These are phyloP conservation scores for Chlamydomonas urium DNA, from an alignment of 139 green algal species.

Conservation along the genomic window DNA sequence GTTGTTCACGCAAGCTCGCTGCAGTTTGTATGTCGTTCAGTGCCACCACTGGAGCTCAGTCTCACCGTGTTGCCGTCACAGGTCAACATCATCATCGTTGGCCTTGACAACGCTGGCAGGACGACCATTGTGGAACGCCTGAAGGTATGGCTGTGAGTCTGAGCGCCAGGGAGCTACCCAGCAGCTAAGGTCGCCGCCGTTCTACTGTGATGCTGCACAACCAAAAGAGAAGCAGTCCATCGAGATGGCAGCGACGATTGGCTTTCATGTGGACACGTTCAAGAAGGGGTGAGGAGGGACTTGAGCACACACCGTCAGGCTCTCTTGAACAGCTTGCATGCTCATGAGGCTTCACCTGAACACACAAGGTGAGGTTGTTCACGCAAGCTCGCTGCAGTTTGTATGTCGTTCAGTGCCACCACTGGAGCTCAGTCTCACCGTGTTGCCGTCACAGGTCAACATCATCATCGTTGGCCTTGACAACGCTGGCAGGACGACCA, in stretches of 20 bases:
- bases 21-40: neutral
- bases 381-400: neutral
- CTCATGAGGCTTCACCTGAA: too few relatives aligned
- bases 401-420: neutral
- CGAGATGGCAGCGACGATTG: conserved; percentile 68
- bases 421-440: too few relatives aligned
- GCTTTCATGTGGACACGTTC: conserved; percentile 70
- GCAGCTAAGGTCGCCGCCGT: neutral
- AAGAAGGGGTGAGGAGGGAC: too few relatives aligned
- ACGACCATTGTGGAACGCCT: conserved; percentile 67
- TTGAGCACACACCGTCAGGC: too few relatives aligned
- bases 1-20: neutral
- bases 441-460: too few relatives aligned
- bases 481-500: conserved; percentile 75
- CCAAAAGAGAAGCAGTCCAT: conserved; percentile 33
- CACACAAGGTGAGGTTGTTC: too few relatives aligned
- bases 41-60: neutral
- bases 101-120: conserved; percentile 77
- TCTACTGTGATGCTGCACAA: too few relatives aligned
- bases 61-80: too few relatives aligned
- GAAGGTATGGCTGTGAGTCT: too few relatives aligned
- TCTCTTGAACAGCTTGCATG: too few relatives aligned
- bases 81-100: conserved; percentile 72
- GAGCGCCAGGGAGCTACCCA: neutral
- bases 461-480: conserved; percentile 74